Evolutionary conservation across 345 rosid genomes (phyloP), one percentile per base, ranked within the genome.

Genomic region (Melaleuca alternifolia): DNA sequence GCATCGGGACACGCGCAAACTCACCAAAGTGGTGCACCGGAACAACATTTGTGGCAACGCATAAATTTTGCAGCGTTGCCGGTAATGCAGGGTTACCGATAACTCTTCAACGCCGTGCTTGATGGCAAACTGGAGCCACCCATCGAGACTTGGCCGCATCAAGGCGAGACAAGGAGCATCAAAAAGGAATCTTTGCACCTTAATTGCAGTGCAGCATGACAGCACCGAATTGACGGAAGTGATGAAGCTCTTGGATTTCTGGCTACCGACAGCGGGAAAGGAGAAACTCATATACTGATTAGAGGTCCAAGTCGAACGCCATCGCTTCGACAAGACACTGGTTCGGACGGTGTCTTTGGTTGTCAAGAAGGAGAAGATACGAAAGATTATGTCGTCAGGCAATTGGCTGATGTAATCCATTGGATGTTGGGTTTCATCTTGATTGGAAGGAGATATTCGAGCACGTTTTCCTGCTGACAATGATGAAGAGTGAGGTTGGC

Each of bases 261-360:
- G 41, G 76, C 46, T 15, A 65, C 6, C 3, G 76, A 41, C 41
- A 0, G 11, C 20, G 23, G 76, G 76, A 41, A 62, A 14, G 30
- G 76, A 30, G 76, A 62, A 30, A 62, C 44, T 71, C 13, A 28
- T 28, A 61, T 61, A 37, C 3, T 37, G 75, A 61, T 28, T 61
- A 28, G 37, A 28, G 75, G 0, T 28, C 75, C 10, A 0, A 13
- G 37, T 28, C 20, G 20, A 3, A 12, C 1, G 0, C 37, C 75
- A 13, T n/a, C 76, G 11, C 76, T 62, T 62, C 21, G 76, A 62
- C 76, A 61, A 28, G 37, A 61, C 37, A 28, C 1, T 61, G 18
- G 5, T 61, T 61, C 26, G 13, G 75, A 61, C 4, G 2, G 0
- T 5, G 20, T 61, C 37, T 61, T 28, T 21, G n/a, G 37, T 61